A percentile compares a stretch with the other conserved stretches of the same genome.
Evolutionary conservation across 441 rosid species (phyloP).

Genomic region (Populus tomentosa): DNA sequence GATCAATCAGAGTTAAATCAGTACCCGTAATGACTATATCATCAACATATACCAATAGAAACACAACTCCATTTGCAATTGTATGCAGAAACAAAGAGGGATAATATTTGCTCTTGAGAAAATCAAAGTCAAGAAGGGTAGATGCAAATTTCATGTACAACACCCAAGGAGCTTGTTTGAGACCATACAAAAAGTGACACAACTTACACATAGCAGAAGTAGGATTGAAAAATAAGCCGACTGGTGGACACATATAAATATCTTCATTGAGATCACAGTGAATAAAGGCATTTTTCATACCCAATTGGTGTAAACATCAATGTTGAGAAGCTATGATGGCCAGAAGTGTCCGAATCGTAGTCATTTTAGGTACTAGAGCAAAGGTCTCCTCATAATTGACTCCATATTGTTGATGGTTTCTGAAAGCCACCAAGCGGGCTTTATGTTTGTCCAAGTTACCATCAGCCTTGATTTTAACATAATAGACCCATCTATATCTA

Average conservation of each 20-base stretch:
- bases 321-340: background rate
- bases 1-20: background rate
- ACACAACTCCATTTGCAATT: background rate
- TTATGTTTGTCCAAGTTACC: background rate
- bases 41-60: background rate
- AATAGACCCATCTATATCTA: background rate
- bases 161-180: background rate
- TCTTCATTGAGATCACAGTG: background rate
- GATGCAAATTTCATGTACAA: background rate
- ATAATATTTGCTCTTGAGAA: background rate
- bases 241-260: background rate
- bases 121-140: background rate
- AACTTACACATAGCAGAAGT: background rate
- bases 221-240: background rate
- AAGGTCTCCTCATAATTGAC: background rate
- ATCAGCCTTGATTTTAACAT: background rate
- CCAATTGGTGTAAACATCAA: background rate
- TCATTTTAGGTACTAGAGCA: background rate
- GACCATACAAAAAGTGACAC: background rate
- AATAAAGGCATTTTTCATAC: background rate
- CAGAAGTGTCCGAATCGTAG: background rate
- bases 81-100: background rate
- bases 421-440: background rate
- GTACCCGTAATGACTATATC: background rate
- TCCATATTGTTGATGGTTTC: background rate